Base-by-base conservation (phyloP, 129 eudicot genomes). In the Smallanthus sonchifolius region DNA sequence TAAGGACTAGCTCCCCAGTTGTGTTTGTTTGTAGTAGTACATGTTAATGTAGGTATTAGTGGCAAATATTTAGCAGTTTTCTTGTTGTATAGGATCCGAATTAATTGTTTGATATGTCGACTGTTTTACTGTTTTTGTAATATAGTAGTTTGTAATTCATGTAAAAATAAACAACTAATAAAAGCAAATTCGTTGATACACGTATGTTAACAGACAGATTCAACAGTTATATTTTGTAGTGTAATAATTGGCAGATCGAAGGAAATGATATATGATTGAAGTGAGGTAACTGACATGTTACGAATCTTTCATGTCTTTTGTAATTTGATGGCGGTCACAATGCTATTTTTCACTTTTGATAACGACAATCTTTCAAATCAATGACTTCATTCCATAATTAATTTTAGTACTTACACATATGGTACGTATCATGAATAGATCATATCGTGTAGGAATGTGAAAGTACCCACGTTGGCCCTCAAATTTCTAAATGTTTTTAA, bases 281-380 rank as follows among this genome's bases (percentile, higher is more conserved):
- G 65, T 28, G 51, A 63, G 15, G 40, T 42, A 43, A 34, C 15
- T 60, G 65, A 78, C 59, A 70, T 62, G 43, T 68, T 57, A 62
- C 42, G 44, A 69, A 69, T 35, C 75, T 24, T 69, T 59, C 70
- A 69, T 70, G 44, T 51, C 36, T 61, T 72, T 79, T 78, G 77
- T 78, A 62, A 37, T 61, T 70, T 71, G 39, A 51, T 65, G 39
- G 47, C 64, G 44, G 77, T 78, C 77, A 19, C 59, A 49, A 48
- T 32, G 72, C 82, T 40, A 71, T 43, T 28, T 48, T 70, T 62
- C 40, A 71, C 72, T 40, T 62, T 65, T 62, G 82, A 78, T 61
- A 61, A 60, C 54, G 77, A 61, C 76, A 57, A 77, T 39, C 52
- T 43, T 15, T 30, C 44, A 20, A 17, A 36, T 51, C 47, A 49